Evolutionary conservation across 176 grass and related monocot species (phyloP).

Genomic region (Oryza meridionalis): DNA sequence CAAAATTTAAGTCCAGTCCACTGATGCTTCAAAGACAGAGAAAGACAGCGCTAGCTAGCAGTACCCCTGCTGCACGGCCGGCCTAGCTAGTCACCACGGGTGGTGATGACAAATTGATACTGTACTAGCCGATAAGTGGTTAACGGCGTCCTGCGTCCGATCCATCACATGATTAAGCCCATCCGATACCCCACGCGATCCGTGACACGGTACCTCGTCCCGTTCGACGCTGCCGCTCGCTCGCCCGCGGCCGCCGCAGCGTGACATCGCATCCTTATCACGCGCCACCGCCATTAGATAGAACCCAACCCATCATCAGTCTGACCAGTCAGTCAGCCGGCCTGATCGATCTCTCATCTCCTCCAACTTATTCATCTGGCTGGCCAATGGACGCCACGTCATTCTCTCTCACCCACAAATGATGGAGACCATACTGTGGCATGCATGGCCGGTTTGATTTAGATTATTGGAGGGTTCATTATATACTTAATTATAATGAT

Average conservation of each 20-base stretch:
- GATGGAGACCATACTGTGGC: too few relatives aligned
- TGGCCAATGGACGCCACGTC: constrained; percentile 36
- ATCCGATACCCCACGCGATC: background rate
- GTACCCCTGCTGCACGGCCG: background rate
- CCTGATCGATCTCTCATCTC: too few relatives aligned
- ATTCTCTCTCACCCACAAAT: constrained; percentile 4
- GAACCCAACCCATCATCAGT: background rate
- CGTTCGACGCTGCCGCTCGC: background rate
- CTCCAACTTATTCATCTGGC: too few relatives aligned
- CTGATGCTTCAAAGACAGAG: too few relatives aligned
- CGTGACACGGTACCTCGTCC: background rate
- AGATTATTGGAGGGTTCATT: too few relatives aligned
- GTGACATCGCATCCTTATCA: constrained; percentile 31
- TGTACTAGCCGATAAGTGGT: background rate
- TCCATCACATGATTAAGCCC: background rate
- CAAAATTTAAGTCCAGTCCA: too few relatives aligned
- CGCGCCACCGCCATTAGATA: background rate
- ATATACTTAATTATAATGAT: too few relatives aligned
- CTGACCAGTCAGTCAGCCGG: too few relatives aligned
- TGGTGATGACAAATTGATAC: background rate
- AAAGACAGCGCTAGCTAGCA: too few relatives aligned
- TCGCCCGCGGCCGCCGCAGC: background rate
- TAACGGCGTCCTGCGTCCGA: background rate
- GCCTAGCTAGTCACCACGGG: background rate
- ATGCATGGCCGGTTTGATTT: too few relatives aligned